Base-by-base conservation (phyloP, 768 basidiomycete genomes). In the Pholiota conissans region DNA sequence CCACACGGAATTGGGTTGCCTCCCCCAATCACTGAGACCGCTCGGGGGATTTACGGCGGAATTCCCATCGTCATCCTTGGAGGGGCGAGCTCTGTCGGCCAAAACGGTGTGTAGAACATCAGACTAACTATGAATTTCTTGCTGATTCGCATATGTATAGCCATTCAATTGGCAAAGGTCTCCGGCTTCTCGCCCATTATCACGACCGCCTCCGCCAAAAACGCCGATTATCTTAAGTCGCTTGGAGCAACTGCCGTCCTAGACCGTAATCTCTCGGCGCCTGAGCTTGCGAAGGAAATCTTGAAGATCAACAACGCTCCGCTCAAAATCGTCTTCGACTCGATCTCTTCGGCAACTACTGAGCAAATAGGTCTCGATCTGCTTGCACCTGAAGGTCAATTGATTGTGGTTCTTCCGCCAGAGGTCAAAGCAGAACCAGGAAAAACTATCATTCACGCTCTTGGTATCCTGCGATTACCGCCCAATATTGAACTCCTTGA, bases 11-110 rank as follows among this genome's bases (percentile, higher is more conserved):
- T 75, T 2, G 77, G 74, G 49, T 69, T 84, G 52, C 63, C 69
- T 51, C 59, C 76, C 8, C 77, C 79, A 0, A 71, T 77, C 64
- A 72, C 71, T 37, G 61, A 69, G 14, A 70, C 67, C 18, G 73
- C 72, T 55, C 62, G 62, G 22, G 76, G 74, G 37, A 78, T 74
- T 42, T 81, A 82, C 61, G 67, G 67, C 34, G 78, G 72, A 14
- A 56, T 50, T 50, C 75, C 81, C 0, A 73, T 82, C 40, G 56
- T 84, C 29, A 74, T 84, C 52, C 66, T 81, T 16, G 82, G 82
- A 29, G 82, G 82, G 5, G 65, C 75, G 26, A 75, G 75, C 42
- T 81, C 79, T 35, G 78, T 82, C 2, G 82, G 82, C 35, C 79
- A 82, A 72, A 77, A 71, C 28, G 77, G 82, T 78, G 24, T 32